Base-by-base conservation (phyloP, 2,329 filamentous ascomycete genomes). In the Blastomyces emzantsi region DNA sequence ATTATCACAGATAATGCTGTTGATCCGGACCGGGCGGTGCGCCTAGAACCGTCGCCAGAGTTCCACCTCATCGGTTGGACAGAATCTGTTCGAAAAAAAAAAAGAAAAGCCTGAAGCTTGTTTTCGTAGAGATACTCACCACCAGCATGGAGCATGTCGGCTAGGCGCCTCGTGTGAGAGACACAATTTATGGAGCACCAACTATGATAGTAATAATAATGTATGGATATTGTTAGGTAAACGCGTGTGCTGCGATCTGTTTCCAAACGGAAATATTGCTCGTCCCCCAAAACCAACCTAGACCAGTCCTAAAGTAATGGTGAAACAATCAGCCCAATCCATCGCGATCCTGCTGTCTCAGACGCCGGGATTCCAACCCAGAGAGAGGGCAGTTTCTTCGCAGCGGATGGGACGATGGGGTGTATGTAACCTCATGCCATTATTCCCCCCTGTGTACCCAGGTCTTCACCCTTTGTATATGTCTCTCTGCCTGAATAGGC, bases 291-390 rank as follows among this genome's bases (percentile, higher is more conserved):
- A 52, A 52, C 25, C 22, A 28, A 17, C 49, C 22, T 52, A 52
- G 13, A 17, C 49, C 49, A 17, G 49, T 17, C 49, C 49, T 52
- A 52, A 30, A 17, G 19, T n/a, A 36, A 55, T 55, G 52, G 28
- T 55, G 52, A 55, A 55, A 55, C 52, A 55, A n/a, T 33, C 28
- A 36, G n/a, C 30, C 19, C 28, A 54, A 54, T 55, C 52, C 52
- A 36, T 22, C 28, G 13, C 7, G 30, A 36, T 33, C 52, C 28
- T 55, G 28, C 28, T 19, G 19, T 55, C 19, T 39, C 19, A 39
- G 30, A 36, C 2, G 33, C 52, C 3, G 30, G 30, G 28, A 55
- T n/a, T 30, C 13, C 30, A 36, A n/a, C 17, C 7, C n/a, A n/a
- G 5, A 30, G 28, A 33, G 28, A 54, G 4, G 15, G 22, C 22